These are phyloP conservation scores for Heliamphora exappendiculata DNA, from an alignment of 148 eudicot species.

Conservation along the genomic window DNA sequence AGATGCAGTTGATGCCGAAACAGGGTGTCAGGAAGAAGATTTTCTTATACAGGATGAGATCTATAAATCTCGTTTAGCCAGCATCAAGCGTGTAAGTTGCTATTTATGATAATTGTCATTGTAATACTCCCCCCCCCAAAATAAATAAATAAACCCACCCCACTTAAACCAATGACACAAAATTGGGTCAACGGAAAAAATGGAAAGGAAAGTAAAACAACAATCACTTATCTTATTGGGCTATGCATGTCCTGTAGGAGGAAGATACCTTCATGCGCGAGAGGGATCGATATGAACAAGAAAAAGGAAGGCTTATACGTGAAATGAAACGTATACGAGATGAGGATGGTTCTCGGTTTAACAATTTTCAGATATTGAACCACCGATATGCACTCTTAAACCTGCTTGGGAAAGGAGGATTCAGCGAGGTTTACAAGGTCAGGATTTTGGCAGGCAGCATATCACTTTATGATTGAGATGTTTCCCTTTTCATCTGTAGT, in stretches of 20 bases:
- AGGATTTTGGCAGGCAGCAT: conserved; percentile 3
- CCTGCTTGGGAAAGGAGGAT: conserved; percentile 97
- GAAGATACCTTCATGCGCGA: conserved; percentile 77
- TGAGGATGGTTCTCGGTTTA: conserved; percentile 96
- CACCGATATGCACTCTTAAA: conserved; percentile 92
- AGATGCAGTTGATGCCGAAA: conserved; percentile 59
- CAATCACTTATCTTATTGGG: conserved; percentile 4
- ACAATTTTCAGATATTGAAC: conserved; percentile 78
- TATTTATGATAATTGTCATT: conserved; percentile 6
- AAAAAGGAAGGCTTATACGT: conserved; percentile 95
- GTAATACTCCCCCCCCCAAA: background rate
- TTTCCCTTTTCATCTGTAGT: background rate
- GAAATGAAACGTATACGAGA: conserved; percentile 99
- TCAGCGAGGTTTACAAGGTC: conserved; percentile 98
- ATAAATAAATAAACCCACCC: too few relatives aligned
- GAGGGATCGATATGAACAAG: conserved; percentile 85
- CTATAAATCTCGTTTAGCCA: conserved; percentile 81
- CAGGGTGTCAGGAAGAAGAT: conserved; percentile 69
- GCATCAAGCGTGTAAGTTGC: conserved; percentile 81
- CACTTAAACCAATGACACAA: background rate
- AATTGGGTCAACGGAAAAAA: background rate
- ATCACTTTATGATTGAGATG: background rate
- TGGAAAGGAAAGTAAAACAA: background rate
- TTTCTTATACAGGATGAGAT: conserved; percentile 76
- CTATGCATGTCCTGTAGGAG: conserved; percentile 47